These are phyloP conservation scores for Lenwebbia sp. DNA, from an alignment of 345 rosid genomes.

Conservation along the genomic window DNA sequence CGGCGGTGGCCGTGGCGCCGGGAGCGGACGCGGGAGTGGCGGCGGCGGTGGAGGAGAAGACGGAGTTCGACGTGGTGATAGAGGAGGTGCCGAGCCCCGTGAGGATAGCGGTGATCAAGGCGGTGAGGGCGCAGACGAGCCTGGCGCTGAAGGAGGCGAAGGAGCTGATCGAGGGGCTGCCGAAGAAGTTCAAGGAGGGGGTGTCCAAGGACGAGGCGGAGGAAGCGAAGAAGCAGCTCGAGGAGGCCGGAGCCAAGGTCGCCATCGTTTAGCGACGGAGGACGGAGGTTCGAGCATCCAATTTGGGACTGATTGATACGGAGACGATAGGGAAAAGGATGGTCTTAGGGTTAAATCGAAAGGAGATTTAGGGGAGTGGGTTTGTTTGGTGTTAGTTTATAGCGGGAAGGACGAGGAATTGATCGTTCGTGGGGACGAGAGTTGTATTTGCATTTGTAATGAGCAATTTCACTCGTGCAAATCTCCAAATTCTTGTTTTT, in stretches of 20 bases:
- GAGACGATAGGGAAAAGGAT: background rate
- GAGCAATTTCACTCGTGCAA: background rate
- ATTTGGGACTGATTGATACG: background rate
- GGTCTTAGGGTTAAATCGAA: background rate
- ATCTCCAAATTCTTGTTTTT: background rate
- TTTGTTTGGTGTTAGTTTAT: background rate
- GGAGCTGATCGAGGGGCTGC: constrained; percentile 77
- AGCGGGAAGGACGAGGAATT: background rate
- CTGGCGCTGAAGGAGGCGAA: constrained; percentile 89
- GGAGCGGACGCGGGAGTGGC: constrained; percentile 16
- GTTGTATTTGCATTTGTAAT: background rate
- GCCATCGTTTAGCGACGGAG: constrained; percentile 24
- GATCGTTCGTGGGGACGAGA: no score
- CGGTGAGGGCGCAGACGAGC: constrained; percentile 69
- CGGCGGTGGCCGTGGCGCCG: constrained; percentile 31
- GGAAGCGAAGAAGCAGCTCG: constrained; percentile 77
- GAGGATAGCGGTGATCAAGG: constrained; percentile 80
- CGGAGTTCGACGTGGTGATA: constrained; percentile 77
- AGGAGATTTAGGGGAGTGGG: background rate
- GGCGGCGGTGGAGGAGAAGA: constrained; percentile 50
- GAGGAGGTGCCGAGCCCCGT: constrained; percentile 60
- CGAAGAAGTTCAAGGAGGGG: constrained; percentile 81
- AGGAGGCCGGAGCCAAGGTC: constrained; percentile 79
- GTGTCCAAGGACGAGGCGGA: constrained; percentile 76
- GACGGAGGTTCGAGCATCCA: background rate